A percentile compares a stretch with the other conserved stretches of the same genome.
Evolutionary conservation across 139 green algal species (phyloP).

Genomic region (Deuterostichococcus epilithicus): DNA sequence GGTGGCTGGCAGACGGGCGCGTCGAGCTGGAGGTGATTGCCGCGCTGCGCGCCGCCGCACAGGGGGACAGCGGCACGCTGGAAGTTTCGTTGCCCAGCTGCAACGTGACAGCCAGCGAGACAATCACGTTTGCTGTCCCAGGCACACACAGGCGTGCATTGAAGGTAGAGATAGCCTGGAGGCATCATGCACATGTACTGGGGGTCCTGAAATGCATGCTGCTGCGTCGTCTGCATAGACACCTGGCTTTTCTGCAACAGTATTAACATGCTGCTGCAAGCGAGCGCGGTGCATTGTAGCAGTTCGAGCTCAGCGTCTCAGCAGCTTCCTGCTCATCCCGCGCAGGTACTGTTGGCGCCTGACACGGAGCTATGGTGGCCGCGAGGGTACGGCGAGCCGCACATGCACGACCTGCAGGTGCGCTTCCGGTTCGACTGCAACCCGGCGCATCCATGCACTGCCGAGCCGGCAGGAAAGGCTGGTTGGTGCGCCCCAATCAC

Average conservation of each 20-base stretch:
- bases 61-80: not conserved
- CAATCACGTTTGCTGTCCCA: not conserved
- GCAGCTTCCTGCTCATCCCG: too few species aligned
- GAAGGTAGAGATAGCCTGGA: not conserved
- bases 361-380: not conserved
- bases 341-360: not conserved
- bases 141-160: not conserved
- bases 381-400: not conserved
- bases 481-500: too few species aligned
- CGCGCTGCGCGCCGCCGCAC: not conserved
- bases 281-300: too few species aligned
- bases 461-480: too few species aligned
- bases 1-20: conserved; percentile 15
- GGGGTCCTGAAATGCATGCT: too few species aligned
- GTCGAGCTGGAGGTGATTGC: conserved; percentile 1
- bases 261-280: too few species aligned
- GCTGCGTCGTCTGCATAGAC: too few species aligned
- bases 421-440: too few species aligned
- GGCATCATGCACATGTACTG: too few species aligned
- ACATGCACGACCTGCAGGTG: conserved; percentile 4
- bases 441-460: too few species aligned
- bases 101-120: not conserved
- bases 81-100: not conserved
- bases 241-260: too few species aligned
- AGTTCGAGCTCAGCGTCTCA: too few species aligned